phyloP scores from a whole-genome alignment of 225 moss, liverwort and hornwort genomes.

The Marchantia polymorpha region DNA sequence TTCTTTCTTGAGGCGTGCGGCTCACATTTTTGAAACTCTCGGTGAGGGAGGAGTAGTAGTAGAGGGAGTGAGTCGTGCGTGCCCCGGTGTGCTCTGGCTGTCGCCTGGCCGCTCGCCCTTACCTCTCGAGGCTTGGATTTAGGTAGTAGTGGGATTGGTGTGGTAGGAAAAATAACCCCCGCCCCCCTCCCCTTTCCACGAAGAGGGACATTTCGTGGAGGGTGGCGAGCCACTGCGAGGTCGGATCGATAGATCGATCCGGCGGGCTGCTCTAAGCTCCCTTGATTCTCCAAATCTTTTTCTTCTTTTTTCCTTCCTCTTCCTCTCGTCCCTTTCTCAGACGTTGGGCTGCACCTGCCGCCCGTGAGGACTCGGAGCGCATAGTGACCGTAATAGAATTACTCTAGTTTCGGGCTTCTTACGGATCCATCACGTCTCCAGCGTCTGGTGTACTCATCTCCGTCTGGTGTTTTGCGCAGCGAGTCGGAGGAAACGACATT shows the following conservation, averaged over 20 bases:
- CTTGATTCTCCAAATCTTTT: background rate
- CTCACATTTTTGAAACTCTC: conserved; percentile 23
- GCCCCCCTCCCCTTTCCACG: background rate
- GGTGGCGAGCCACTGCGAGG: conserved; percentile 3
- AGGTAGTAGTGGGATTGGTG: background rate
- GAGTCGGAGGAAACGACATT: background rate
- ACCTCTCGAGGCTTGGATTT: conserved; percentile 2
- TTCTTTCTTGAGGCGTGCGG: conserved; percentile 22
- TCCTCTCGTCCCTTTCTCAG: background rate
- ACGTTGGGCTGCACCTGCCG: background rate
- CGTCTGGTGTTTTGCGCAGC: conserved; percentile 1
- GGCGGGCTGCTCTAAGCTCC: background rate
- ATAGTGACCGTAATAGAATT: background rate
- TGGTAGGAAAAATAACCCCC: background rate
- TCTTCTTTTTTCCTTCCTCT: background rate
- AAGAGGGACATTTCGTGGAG: background rate
- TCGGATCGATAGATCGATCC: conserved; percentile 7
- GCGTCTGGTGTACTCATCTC: conserved; percentile 5
- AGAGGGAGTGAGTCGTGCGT: conserved; percentile 8
- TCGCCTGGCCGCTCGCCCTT: conserved; percentile 14
- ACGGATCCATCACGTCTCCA: background rate
- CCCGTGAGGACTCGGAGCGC: background rate
- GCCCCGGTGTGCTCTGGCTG: conserved; percentile 15
- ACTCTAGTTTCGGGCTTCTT: too few relatives aligned
- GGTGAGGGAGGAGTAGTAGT: background rate